A percentile compares a stretch with the other conserved stretches of the same genome.
Conservation (phyloP, 805 yeast genomes). For the Wickerhamomyces alni region DNA sequence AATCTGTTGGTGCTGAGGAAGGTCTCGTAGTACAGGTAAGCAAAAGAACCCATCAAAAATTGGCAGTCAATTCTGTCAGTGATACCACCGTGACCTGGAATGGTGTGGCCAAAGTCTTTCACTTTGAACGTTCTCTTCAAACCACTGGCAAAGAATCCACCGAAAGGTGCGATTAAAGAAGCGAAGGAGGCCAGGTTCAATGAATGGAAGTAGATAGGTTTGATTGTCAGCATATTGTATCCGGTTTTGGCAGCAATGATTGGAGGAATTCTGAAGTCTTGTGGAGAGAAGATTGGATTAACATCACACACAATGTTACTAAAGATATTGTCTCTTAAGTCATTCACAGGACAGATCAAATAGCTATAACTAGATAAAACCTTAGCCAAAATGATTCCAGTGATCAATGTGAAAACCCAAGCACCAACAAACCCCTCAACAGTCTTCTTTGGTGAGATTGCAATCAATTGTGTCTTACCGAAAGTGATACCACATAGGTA, state of each 20-base stretch:
- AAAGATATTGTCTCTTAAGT: constrained; percentile 55
- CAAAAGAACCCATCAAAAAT: constrained; percentile 94
- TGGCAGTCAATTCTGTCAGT: constrained; percentile 98
- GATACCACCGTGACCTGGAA: constrained; percentile 98
- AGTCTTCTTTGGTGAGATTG: constrained; percentile 94
- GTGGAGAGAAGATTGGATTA: constrained; percentile 85
- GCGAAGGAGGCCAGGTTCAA: constrained; percentile 88
- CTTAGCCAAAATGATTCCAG: constrained; percentile 62
- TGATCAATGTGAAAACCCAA: constrained; percentile 85
- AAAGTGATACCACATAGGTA: constrained; percentile 95
- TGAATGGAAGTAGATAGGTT: constrained; percentile 89
- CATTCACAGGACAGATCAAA: constrained; percentile 82
- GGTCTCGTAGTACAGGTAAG: constrained; percentile 88
- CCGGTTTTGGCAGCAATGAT: constrained; percentile 47
- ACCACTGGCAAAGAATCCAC: constrained; percentile 98
- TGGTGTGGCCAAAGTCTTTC: constrained; percentile 96
- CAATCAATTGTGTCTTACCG: constrained; percentile 87
- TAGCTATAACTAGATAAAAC: constrained; percentile 61
- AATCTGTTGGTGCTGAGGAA: constrained; percentile 71
- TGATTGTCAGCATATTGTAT: constrained; percentile 49
- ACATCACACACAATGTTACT: constrained; percentile 67
- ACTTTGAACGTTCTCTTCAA: constrained; percentile 92
- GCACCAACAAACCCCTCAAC: constrained; percentile 98
- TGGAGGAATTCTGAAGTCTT: constrained; percentile 69
- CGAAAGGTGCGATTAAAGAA: constrained; percentile 95